Percentiles rank a stretch among this genome's conserved stretches.
phyloP scores from a whole-genome alignment of 2,329 filamentous ascomycete species.

The Pseudogymnoascus sp. region DNA sequence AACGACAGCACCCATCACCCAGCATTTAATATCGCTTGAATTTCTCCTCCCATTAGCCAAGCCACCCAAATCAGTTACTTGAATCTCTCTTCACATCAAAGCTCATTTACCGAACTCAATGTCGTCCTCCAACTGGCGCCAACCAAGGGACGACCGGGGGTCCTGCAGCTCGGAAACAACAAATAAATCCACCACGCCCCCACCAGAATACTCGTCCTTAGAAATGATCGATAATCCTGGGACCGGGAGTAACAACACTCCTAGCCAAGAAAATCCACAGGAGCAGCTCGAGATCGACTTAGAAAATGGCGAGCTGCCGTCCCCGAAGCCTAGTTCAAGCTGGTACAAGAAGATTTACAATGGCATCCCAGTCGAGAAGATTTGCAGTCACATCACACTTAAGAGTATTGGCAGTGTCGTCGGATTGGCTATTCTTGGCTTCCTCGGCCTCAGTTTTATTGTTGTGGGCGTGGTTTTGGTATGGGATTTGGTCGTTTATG shows the following conservation, averaged over 20 bases:
- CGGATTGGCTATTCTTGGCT: neutral
- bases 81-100: neutral
- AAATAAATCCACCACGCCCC: neutral
- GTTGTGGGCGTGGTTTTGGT: neutral
- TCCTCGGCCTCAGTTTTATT: neutral
- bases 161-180: neutral
- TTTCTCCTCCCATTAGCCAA: neutral
- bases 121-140: neutral
- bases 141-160: neutral
- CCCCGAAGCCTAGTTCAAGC: no score
- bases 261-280: neutral
- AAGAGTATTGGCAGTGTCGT: neutral
- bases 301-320: neutral
- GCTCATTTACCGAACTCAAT: neutral
- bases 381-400: neutral
- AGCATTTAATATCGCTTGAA: neutral
- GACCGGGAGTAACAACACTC: neutral
- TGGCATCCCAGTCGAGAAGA: neutral
- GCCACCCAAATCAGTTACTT: neutral
- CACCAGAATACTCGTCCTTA: neutral
- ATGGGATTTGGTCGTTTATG: neutral
- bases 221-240: neutral
- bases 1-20: neutral
- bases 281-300: neutral
- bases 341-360: neutral